These are phyloP conservation scores for Bolboschoenus planiculmis DNA, from an alignment of 176 grass and related monocot species.

Conservation along the genomic window DNA sequence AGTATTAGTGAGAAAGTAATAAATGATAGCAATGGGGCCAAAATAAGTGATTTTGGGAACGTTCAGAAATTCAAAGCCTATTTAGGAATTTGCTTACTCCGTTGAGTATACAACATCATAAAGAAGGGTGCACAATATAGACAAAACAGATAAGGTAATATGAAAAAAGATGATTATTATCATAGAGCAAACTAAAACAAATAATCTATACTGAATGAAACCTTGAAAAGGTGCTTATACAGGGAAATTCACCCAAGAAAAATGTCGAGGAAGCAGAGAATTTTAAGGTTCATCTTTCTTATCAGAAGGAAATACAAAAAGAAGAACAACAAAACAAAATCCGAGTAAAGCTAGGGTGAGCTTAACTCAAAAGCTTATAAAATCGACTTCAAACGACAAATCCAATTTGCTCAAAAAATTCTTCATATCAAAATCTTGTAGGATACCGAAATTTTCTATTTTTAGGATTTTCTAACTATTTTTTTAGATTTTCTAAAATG, in stretches of 20 bases:
- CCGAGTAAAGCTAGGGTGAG: too few relatives aligned
- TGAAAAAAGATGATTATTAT: not conserved
- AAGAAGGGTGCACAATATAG: not conserved
- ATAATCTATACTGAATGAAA: not conserved
- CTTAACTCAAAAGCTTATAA: too few relatives aligned
- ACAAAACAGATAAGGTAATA: slow-evolving; percentile 5
- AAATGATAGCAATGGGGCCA: not conserved
- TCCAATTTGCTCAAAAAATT: too few relatives aligned
- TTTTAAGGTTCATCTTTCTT: not conserved
- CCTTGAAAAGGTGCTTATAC: not conserved
- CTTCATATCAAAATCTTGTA: too few relatives aligned
- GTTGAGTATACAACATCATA: not conserved
- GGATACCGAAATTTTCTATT: too few relatives aligned
- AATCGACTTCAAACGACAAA: too few relatives aligned
- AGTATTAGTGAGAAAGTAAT: not conserved
- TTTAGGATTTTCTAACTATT: too few relatives aligned
- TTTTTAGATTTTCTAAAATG: too few relatives aligned
- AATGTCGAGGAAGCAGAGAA: not conserved
- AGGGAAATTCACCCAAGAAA: not conserved
- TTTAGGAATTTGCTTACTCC: not conserved
- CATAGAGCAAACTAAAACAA: not conserved
- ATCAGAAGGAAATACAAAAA: not conserved
- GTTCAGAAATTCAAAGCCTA: not conserved
- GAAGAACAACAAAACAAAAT: not conserved
- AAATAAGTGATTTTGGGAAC: not conserved